A percentile compares a stretch with the other conserved stretches of the same genome.
phyloP scores from a whole-genome alignment of 2,329 filamentous ascomycete species.

The Aureobasidium sp. region DNA sequence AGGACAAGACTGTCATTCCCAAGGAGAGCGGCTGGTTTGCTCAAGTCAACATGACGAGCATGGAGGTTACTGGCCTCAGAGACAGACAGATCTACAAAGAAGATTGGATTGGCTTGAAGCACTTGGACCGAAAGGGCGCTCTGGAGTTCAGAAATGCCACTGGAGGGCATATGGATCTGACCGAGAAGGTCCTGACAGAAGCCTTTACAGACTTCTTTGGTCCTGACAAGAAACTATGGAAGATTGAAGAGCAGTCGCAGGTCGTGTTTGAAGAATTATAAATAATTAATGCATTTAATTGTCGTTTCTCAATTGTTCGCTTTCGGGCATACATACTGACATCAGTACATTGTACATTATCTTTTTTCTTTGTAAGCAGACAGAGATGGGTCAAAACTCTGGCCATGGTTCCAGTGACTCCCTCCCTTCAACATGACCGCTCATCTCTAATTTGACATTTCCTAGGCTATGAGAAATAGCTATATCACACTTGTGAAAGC shows the following conservation, averaged over 20 bases:
- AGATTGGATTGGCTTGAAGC: slow-evolving; percentile 85
- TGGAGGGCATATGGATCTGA: slow-evolving; percentile 75
- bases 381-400: too few relatives aligned
- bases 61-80: slow-evolving; percentile 58
- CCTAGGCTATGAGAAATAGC: too few relatives aligned
- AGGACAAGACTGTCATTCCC: slow-evolving; percentile 79
- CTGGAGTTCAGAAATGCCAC: slow-evolving; percentile 66
- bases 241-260: not conserved
- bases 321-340: too few relatives aligned
- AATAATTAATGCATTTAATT: not conserved
- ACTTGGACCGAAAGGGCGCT: slow-evolving; percentile 70
- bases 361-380: too few relatives aligned
- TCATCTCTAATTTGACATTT: too few relatives aligned
- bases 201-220: slow-evolving; percentile 64
- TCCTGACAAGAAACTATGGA: slow-evolving; percentile 26
- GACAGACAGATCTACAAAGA: slow-evolving; percentile 71
- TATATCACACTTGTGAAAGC: too few relatives aligned
- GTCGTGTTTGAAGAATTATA: not conserved
- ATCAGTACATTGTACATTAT: too few relatives aligned
- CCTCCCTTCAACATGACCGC: too few relatives aligned
- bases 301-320: not conserved
- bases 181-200: slow-evolving; percentile 56
- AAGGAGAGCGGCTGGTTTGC: slow-evolving; percentile 89
- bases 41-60: slow-evolving; percentile 65
- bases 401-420: too few relatives aligned